Base-by-base conservation (phyloP, 106 monocot genomes). In the Dioscorea zingiberensis region DNA sequence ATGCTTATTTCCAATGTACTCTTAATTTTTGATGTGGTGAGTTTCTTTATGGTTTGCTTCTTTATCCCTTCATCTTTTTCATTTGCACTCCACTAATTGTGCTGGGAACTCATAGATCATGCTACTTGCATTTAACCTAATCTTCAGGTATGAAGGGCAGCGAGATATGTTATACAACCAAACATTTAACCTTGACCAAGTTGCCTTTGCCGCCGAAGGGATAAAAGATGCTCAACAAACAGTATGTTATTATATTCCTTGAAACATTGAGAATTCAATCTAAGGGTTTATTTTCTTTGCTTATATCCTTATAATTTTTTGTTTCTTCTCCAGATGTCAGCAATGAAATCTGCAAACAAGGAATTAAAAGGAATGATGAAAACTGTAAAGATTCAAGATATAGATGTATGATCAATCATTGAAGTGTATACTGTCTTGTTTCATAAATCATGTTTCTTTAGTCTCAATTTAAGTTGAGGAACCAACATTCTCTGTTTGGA, bases 291-390 rank as follows among this genome's bases (percentile, higher is more conserved):
- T 64, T 62, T 62, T 17, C 47, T 48, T 58, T 53, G 12, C 10
- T 15, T 48, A 24, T 38, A 38, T 38, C 9, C 38, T 38, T 38
- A 38, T 6, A 38, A 2, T n/a, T 38, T 38, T 38, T 12, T 55
- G 9, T 62, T 64, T 5, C 21, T 48, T 47, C 74, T 80, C 48
- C 78, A 97, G 97, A 86, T 97, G 91, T 67, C 91, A 45, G 91
- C 85, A 16, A 17, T 97, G 79, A 97, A 97, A 71, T 81, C 88
- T 25, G 97, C 97, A n/a, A 97, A 88, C 66, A 97, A 97, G 71
- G 97, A 97, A 29, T 69, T 97, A 60, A 97, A 97, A 71, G 97
- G 97, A 63, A 88, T 92, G 88, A 97, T 97, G 97, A 91, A 97
- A 72, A 92, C 97, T 55, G 97, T 97, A 47, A 91, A 91, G 62